Evolutionary conservation across 352 stramenopile genomes (phyloP), one percentile per base, ranked within the genome.

Genomic region (Nothophytophthora sp.): DNA sequence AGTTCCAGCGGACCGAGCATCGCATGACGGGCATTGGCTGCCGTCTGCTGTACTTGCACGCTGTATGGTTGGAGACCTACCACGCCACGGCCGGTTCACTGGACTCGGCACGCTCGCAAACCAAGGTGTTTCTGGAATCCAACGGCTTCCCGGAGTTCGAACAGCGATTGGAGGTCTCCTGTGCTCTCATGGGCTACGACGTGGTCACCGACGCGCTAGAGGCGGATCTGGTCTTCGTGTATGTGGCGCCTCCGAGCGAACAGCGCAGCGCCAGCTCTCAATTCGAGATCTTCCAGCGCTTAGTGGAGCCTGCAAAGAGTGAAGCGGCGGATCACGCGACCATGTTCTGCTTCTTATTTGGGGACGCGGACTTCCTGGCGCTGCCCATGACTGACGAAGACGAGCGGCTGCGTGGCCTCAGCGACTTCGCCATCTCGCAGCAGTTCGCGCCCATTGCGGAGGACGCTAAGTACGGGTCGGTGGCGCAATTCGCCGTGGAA

Each of bases 381-480:
- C 61, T 63, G 2, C 67, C 75, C 0, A 55, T 55, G 16, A 73
- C 64, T 19, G 69, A 76, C 22, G 84, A 91, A 36, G 55, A 65
- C 3, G 81, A 90, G 48, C 58, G 71, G 1, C 24, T 81, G 35
- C 67, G 84, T 22, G 80, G 81, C 13, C 61, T 95, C 7, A 90
- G 80, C 46, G 81, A 81, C 42, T 90, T 95, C 54, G 84, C 81
- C 19, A 87, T 92, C 46, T 87, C 81, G 8, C 84, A 91, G 44
- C 62, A 85, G 28, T 68, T 95, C 12, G 63, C 67, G 16, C 80
- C 69, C 19, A 50, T 78, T 49, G 66, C 85, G 11, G 45, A 70
- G 20, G 47, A 60, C 1, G 76, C 67, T 2, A 40, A 60, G 19
- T 90, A 86, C 55, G 50, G 63, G 25, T 80, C 74, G 0, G 52